Base-by-base conservation (phyloP, 1,284 basidiomycete genomes). In the Exsudoporus floridanus region DNA sequence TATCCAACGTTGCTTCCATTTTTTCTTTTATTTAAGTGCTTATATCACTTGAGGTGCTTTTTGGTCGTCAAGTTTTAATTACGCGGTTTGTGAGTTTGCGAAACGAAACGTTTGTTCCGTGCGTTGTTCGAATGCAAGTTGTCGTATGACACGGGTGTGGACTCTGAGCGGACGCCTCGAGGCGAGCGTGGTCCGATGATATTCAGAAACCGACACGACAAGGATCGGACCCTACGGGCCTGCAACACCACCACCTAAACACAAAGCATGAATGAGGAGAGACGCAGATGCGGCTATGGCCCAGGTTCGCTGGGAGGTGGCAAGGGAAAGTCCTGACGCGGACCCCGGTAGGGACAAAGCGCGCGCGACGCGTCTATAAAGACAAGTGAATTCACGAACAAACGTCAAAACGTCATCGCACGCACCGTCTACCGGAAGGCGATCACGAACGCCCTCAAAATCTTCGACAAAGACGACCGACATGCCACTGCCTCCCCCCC, bases 401-500 rank as follows among this genome's bases (percentile, higher is more conserved):
- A 46, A 18, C n/a, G 6, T 5, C 5, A 30, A 19, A 6, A 35
- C 19, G 10, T 19, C 33, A 14, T 23, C 13, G 45, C 16, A 21
- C 69, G 40, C 39, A 69, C 71, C 46, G 9, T 62, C 57, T 16
- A 67, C 49, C 10, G 62, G 61, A 30, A 67, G 57, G 13, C 43
- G 18, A 4, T 50, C 35, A 1, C 48, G 46, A 4, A 59, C 54
- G 23, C 53, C 59, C 9, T 49, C 44, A 16, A 59, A 40, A 39
- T 71, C 68, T 53, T 72, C 73, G 25, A 66, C 69, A 46, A 73
- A 69, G n/a, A 71, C 57, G 8, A 72, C 56, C 7, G 70, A 67
- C 49, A 73, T 60, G 13, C 69, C 72, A 18, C 66, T 72, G 33
- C 31, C 34, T 31, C 52, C 51, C 21, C 41, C 28, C n/a, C n/a